Conservation (phyloP, 192 early-diverging fungal species). For the Fimicolochytrium jonesii region DNA sequence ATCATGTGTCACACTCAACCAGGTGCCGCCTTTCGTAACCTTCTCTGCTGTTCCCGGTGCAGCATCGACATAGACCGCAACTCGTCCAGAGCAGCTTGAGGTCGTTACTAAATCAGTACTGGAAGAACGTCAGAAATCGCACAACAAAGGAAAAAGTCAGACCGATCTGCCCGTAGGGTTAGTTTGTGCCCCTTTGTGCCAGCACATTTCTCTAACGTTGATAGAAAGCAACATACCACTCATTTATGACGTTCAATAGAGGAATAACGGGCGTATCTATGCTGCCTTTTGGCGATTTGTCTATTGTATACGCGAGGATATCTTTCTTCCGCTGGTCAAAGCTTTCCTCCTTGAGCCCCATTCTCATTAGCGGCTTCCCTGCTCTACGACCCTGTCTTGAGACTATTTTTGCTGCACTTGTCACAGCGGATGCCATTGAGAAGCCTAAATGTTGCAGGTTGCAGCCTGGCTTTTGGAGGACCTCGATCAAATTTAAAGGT, state of each 20-base stretch:
- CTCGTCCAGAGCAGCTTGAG: not conserved
- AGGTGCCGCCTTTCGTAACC: slow-evolving; percentile 8
- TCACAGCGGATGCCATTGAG: too few species aligned
- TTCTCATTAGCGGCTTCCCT: too few species aligned
- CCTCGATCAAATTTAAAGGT: too few species aligned
- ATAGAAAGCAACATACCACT: not conserved
- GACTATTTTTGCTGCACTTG: too few species aligned
- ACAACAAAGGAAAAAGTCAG: not conserved
- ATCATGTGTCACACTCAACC: slow-evolving; percentile 6
- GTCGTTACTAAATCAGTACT: slow-evolving; percentile 5
- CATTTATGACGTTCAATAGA: slow-evolving; percentile 1
- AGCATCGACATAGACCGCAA: slow-evolving; percentile 13
- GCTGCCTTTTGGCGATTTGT: slow-evolving; percentile 7
- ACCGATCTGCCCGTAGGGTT: not conserved
- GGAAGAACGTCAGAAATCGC: not conserved
- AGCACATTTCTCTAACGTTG: too few species aligned
- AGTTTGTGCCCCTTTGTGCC: too few species aligned
- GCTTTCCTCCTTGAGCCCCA: too few species aligned
- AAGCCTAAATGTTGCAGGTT: too few species aligned
- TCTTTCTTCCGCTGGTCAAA: not conserved
- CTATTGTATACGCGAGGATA: not conserved
- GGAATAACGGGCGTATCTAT: slow-evolving; percentile 1
- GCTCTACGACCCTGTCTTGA: too few species aligned
- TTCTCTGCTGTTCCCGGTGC: not conserved
- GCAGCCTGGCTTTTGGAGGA: too few species aligned